A percentile compares a stretch with the other conserved stretches of the same genome.
Conservation (phyloP, 371 early-diverging fungal genomes). For the Smittium culicis region DNA sequence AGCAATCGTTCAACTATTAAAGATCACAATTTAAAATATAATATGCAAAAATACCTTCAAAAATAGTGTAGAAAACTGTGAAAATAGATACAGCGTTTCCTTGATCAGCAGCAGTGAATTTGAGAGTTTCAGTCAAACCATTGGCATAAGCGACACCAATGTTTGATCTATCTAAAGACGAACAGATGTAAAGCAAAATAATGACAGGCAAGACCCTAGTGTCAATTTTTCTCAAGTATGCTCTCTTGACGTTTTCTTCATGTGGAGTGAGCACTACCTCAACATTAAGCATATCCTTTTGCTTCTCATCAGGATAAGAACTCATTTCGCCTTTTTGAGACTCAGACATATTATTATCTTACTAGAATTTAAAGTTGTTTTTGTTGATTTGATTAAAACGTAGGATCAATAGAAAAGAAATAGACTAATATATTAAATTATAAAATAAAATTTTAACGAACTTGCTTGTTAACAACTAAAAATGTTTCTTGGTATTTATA, state of each 20-base stretch:
- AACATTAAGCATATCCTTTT: not conserved
- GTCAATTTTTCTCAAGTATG: conserved; percentile 45
- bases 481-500: no score
- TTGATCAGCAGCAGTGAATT: not conserved
- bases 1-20: not conserved
- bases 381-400: no score
- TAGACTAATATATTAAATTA: no score
- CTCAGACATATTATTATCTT: no score
- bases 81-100: conserved; percentile 34
- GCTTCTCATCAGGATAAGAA: no score
- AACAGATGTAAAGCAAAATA: conserved; percentile 44
- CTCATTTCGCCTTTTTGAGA: no score
- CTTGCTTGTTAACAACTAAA: no score
- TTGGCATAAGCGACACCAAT: conserved; percentile 28
- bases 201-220: conserved; percentile 48
- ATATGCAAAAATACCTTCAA: conserved; percentile 50
- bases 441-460: no score
- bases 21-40: no score
- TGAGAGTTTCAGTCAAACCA: conserved; percentile 4
- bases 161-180: conserved; percentile 53
- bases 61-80: conserved; percentile 35
- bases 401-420: no score
- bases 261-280: conserved; percentile 5
- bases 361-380: no score
- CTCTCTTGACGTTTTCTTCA: conserved; percentile 11